These are phyloP conservation scores for Oligophagozyma castellii DNA, from an alignment of 1,139 yeast genomes.

Conservation along the genomic window DNA sequence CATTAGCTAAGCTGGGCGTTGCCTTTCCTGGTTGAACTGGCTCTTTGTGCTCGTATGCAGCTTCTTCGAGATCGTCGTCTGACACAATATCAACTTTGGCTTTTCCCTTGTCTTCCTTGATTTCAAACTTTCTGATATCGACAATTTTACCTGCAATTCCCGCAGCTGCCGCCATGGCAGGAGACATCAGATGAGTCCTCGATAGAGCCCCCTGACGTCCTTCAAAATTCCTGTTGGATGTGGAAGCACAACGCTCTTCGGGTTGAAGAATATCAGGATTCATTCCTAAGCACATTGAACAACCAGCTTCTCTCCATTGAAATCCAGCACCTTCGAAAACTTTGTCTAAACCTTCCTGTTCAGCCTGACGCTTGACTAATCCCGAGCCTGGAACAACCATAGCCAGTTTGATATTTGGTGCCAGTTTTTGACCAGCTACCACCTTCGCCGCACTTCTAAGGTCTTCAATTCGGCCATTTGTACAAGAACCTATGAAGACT, in stretches of 20 bases:
- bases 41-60: constrained; percentile 57
- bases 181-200: constrained; percentile 96
- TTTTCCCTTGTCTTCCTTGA: constrained; percentile 38
- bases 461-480: constrained; percentile 95
- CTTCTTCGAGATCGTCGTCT: constrained; percentile 51
- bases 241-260: constrained; percentile 94
- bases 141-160: constrained; percentile 83
- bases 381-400: constrained; percentile 98
- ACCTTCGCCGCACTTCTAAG: constrained; percentile 90
- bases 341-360: constrained; percentile 84
- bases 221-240: constrained; percentile 96
- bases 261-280: constrained; percentile 94
- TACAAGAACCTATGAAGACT: constrained; percentile 95
- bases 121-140: constrained; percentile 75
- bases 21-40: constrained; percentile 31
- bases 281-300: constrained; percentile 99
- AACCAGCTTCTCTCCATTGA: constrained; percentile 99
- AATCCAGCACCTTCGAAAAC: constrained; percentile 86
- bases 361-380: constrained; percentile 83
- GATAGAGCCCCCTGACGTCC: constrained; percentile 97
- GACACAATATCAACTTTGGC: constrained; percentile 48
- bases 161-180: constrained; percentile 99
- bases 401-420: constrained; percentile 66
- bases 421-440: constrained; percentile 82
- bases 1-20: constrained; percentile 26